Conservation (phyloP, 75 land plant species). For the Pseudotsuga menziesii region DNA sequence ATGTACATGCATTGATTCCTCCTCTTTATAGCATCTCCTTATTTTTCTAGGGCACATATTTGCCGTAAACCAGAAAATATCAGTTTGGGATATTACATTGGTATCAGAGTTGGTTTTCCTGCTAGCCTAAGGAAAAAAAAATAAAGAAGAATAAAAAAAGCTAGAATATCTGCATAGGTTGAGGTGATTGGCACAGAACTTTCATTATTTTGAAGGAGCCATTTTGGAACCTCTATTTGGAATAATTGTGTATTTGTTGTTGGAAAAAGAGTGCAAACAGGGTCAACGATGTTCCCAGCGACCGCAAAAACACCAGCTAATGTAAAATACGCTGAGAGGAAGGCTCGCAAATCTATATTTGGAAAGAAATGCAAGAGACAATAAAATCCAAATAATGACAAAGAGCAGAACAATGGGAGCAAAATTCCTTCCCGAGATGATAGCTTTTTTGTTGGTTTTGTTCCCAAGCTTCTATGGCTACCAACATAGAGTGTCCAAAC, state of each 20-base stretch:
- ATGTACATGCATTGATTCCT: too few species aligned
- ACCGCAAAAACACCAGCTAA: slow-evolving; percentile 45
- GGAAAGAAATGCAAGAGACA: slow-evolving; percentile 45
- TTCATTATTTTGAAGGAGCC: slow-evolving; percentile 34
- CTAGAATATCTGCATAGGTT: slow-evolving; percentile 31
- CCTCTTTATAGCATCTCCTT: too few species aligned
- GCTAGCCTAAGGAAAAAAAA: too few species aligned
- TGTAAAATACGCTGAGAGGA: slow-evolving; percentile 33
- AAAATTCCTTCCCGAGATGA: slow-evolving; percentile 42
- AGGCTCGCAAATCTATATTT: slow-evolving; percentile 33
- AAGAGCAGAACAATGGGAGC: slow-evolving; percentile 32
- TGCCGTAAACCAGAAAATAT: too few species aligned
- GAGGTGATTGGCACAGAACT: slow-evolving; percentile 30
- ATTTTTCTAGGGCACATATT: too few species aligned
- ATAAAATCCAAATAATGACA: slow-evolving; percentile 47
- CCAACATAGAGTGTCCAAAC: slow-evolving; percentile 49
- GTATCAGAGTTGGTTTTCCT: too few species aligned
- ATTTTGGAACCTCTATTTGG: slow-evolving; percentile 35
- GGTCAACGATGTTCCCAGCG: slow-evolving; percentile 32
- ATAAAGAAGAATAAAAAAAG: too few species aligned
- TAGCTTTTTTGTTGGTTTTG: slow-evolving; percentile 33
- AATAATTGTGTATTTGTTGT: slow-evolving; percentile 15
- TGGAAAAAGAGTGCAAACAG: slow-evolving; percentile 31
- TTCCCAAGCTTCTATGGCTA: slow-evolving; percentile 46
- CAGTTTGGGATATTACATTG: too few species aligned